Conservation (phyloP, 768 basidiomycete species). For the Hericium erinaceus region DNA sequence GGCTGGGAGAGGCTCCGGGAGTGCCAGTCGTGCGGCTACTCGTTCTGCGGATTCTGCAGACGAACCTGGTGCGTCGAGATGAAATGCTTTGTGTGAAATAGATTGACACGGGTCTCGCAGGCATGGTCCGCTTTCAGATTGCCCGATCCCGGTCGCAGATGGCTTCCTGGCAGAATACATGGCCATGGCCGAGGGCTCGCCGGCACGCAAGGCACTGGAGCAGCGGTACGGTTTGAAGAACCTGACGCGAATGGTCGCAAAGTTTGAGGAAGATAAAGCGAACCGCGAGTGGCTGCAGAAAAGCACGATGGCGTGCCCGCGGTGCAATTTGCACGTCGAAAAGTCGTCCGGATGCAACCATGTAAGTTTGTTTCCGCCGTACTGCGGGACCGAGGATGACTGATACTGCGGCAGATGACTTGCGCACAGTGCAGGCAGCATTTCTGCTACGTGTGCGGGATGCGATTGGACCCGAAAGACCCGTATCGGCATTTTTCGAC, state of each 20-base stretch:
- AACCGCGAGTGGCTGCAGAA: slow-evolving; percentile 66
- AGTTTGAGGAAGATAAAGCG: slow-evolving; percentile 64
- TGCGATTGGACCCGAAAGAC: slow-evolving; percentile 33
- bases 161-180: slow-evolving; percentile 61
- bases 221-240: slow-evolving; percentile 52
- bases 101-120: slow-evolving; percentile 26
- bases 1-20: slow-evolving; percentile 66
- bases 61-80: slow-evolving; percentile 57
- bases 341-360: slow-evolving; percentile 83
- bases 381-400: not conserved
- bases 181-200: slow-evolving; percentile 41
- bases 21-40: slow-evolving; percentile 62
- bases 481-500: slow-evolving; percentile 67
- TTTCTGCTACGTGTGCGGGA: slow-evolving; percentile 78
- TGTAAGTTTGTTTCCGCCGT: slow-evolving; percentile 29
- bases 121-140: slow-evolving; percentile 75
- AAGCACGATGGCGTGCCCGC: slow-evolving; percentile 65
- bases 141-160: slow-evolving; percentile 60
- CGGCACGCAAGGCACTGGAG: slow-evolving; percentile 45
- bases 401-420: slow-evolving; percentile 47
- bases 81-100: not conserved
- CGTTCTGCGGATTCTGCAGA: slow-evolving; percentile 78
- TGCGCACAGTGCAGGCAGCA: slow-evolving; percentile 67
- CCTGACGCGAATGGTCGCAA: slow-evolving; percentile 47
- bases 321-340: slow-evolving; percentile 64